Evolutionary conservation across 1,139 yeast genomes (phyloP).

Genomic region (Yamadazyma blattariae): DNA sequence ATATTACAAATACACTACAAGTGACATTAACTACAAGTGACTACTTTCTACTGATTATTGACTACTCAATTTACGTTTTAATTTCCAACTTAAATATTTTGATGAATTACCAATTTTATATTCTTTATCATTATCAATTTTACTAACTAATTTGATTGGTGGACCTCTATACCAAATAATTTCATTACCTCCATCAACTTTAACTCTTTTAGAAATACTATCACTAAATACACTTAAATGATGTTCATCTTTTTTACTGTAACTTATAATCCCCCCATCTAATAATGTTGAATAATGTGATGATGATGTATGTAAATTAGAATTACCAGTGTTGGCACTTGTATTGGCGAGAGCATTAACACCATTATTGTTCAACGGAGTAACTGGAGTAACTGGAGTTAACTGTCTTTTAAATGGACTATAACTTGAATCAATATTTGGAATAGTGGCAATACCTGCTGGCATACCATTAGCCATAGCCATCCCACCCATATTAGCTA

Average conservation of each 20-base stretch:
- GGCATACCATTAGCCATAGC: not conserved
- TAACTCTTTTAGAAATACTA: conserved; percentile 19
- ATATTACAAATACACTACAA: no score
- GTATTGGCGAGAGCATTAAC: no score
- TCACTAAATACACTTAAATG: conserved; percentile 18
- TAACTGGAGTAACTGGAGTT: conserved; percentile 17
- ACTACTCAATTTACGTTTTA: not conserved
- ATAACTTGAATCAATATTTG: not conserved
- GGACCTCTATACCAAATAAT: conserved; percentile 82
- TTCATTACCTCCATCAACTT: conserved; percentile 28
- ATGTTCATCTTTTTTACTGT: conserved; percentile 25
- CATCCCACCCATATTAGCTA: not conserved
- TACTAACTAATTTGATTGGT: conserved; percentile 57
- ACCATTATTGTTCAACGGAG: no score
- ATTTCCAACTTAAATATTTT: conserved; percentile 67
- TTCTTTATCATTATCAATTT: conserved; percentile 32
- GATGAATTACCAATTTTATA: conserved; percentile 63
- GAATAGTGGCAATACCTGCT: not conserved
- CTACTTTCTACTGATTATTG: no score
- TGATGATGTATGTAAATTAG: conserved; percentile 29
- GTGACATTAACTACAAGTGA: no score
- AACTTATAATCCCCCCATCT: conserved; percentile 42
- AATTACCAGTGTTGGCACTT: not conserved
- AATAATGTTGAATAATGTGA: conserved; percentile 36
- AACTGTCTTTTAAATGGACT: conserved; percentile 15